Evolutionary conservation across 108 stramenopile genomes (phyloP).

Genomic region (Heterococcus sp.): DNA sequence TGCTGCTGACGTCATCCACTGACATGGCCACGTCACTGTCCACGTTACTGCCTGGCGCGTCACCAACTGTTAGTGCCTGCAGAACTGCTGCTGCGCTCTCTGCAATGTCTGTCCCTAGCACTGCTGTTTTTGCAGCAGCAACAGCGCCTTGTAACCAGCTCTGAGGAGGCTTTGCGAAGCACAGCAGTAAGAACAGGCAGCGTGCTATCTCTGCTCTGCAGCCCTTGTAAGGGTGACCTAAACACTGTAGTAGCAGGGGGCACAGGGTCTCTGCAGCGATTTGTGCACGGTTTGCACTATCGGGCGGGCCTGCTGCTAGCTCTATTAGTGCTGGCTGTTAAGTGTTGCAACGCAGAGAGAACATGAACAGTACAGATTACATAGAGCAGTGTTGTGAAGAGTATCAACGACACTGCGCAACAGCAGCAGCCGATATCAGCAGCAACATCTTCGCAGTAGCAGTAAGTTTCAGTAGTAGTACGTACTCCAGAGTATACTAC

Average conservation of each 20-base stretch:
- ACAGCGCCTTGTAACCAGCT: background rate
- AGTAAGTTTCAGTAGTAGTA: too few species aligned
- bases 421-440: too few species aligned
- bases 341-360: too few species aligned
- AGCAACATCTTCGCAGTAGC: too few species aligned
- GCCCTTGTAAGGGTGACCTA: conserved; percentile 43
- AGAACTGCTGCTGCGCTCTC: too few species aligned
- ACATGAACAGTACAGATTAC: too few species aligned
- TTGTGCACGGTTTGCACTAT: background rate
- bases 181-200: background rate
- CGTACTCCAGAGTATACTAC: too few species aligned
- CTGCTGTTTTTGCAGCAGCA: too few species aligned
- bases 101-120: too few species aligned
- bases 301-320: background rate
- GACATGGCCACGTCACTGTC: conserved; percentile 21
- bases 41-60: too few species aligned
- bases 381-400: background rate
- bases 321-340: background rate
- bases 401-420: background rate
- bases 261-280: conserved; percentile 13
- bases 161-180: background rate
- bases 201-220: conserved; percentile 41
- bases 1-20: conserved; percentile 7
- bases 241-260: conserved; percentile 24
- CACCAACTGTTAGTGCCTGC: too few species aligned